Evolutionary conservation across 805 yeast species (phyloP), one percentile per base, ranked within the genome.

Genomic region (Metschnikowia lachancei): DNA sequence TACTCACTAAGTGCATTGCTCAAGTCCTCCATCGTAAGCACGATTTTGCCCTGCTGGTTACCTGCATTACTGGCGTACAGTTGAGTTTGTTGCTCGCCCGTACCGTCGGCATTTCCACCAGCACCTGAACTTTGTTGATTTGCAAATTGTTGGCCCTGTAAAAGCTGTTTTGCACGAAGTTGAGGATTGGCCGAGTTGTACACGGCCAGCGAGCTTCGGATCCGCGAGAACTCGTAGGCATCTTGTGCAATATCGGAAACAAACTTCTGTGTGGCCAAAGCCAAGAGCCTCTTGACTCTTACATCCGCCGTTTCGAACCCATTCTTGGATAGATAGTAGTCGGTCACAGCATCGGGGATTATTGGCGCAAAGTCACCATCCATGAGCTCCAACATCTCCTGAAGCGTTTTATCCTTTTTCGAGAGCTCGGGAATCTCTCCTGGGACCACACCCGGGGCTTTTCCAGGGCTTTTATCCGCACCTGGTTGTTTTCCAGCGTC

Each of bases 271-370:
- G 99, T 94, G 1, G 99, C 98, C 46, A 94, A 72, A 0, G 98
- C 97, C 40, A 94, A 72, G 31, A 94, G 70, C 44, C 98, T 75
- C 64, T 90, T 91, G 47, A 70, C 64, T 34, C 90, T 77, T 12
- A 80, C 69, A 62, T 92, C 96, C 33, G 84, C 75, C 22, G 94
- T 81, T 48, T 83, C 85, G 57, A 94, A 83, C 33, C 97, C 97
- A 51, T 89, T 85, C 59, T 85, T 84, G 19, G 88, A 80, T 43
- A 92, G 68, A 59, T 92, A 94, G 63, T 90, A 94, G 61, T 92
- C 97, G 0, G 96, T 87, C 10, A 94, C 97, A 0, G 95, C 91
- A 62, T 94, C 98, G 0, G 99, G 99, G 34, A 94, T 94, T 29
- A 92, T 84, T 2, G 99, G 99, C 3, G 96, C 88, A 62, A 84